These are phyloP conservation scores for Blastocrithidia nonstop DNA, from an alignment of 208 protist genomes.

Conservation along the genomic window DNA sequence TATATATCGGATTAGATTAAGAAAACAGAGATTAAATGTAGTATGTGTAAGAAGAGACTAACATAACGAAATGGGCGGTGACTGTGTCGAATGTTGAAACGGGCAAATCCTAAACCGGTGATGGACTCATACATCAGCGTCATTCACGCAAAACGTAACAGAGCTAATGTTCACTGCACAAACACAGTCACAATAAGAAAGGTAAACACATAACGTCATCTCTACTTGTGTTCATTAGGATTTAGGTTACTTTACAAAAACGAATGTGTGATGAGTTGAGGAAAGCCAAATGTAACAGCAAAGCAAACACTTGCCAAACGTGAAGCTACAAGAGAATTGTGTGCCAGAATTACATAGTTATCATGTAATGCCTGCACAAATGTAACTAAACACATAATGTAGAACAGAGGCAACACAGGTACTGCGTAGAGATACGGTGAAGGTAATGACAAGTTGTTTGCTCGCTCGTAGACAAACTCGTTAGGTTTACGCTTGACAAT, in stretches of 20 bases:
- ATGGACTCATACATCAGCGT: conserved; percentile 41
- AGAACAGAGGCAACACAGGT: conserved; percentile 52
- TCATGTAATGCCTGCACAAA: conserved; percentile 15
- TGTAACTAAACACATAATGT: conserved; percentile 29
- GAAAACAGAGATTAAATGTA: conserved; percentile 31
- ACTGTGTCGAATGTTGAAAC: conserved; percentile 27
- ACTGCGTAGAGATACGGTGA: conserved; percentile 47
- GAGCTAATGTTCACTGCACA: conserved; percentile 18
- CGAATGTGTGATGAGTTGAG: conserved; percentile 46
- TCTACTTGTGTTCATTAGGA: not conserved
- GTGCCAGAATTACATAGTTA: conserved; percentile 17
- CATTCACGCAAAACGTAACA: conserved; percentile 28
- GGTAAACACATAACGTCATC: conserved; percentile 9
- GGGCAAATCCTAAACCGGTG: conserved; percentile 48
- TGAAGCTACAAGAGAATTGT: conserved; percentile 47
- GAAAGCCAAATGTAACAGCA: conserved; percentile 32
- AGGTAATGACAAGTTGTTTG: conserved; percentile 15
- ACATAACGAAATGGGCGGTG: conserved; percentile 14
- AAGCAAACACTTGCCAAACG: conserved; percentile 31
- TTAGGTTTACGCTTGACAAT: conserved; percentile 27
- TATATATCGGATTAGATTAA: conserved; percentile 43
- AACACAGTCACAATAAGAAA: conserved; percentile 17
- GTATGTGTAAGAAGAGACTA: conserved; percentile 14
- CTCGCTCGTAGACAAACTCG: conserved; percentile 22
- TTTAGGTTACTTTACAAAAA: conserved; percentile 19